Base-by-base conservation (phyloP, 768 basidiomycete species). In the Piloderma croceum region DNA sequence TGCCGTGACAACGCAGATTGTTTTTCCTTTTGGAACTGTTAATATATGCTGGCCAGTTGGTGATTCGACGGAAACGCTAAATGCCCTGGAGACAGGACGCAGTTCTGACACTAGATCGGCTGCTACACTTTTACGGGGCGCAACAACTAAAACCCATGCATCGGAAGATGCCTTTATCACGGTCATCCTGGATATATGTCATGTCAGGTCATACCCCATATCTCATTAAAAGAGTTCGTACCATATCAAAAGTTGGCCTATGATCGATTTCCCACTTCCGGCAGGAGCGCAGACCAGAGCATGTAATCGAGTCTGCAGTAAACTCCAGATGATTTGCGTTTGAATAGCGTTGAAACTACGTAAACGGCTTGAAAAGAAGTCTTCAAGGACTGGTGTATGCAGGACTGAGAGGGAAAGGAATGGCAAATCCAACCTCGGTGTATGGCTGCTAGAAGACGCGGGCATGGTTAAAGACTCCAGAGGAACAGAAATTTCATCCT, bases 261-360 rank as follows among this genome's bases (percentile, higher is more conserved):
- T 53, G 18, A 76, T 68, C 3, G 88, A 81, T 58, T 94, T 96
- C 0, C 93, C 93, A 42, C 79, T 77, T 11, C 83, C 79, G 4
- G 79, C 73, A 2, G 94, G 92, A 1, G 82, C 86, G 50, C 82
- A 85, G 9, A 96, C 49, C 22, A 97, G 61, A 3, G 79, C 60
- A 54, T 92, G 87, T 24, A 67, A 58, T 29, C 69, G 65, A 3
- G 88, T 83, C 52, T 81, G 77, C 38, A 81, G 63, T 12, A 87
- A 50, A 29, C 79, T 77, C 90, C 94, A 98, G 58, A 87, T 88
- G 6, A 76, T 68, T 47, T 98, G 94, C 0, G 86, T 89, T 56
- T 99, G 96, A 2, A 96, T 79, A 2, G 81, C 77, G 52, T 91
- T 96, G 57, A 98, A 71, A 22, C 73, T 70, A 18, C 63, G 67